Percentiles rank a stretch among this genome's conserved stretches.
Evolutionary conservation across 352 stramenopile species (phyloP).

Genomic region (Phytophthora agathidicida): DNA sequence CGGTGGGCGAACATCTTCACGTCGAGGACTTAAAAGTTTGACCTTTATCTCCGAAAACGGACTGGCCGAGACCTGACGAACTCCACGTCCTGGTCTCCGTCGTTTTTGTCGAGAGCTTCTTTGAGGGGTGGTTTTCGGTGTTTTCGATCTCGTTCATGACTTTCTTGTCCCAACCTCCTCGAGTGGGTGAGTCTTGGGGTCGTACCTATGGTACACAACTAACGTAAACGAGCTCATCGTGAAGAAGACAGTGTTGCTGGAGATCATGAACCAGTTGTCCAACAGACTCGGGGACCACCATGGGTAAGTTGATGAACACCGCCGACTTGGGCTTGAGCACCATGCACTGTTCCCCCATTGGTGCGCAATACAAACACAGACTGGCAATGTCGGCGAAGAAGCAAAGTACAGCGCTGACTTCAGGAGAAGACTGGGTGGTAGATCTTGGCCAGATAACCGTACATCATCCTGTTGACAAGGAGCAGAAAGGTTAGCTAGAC

Average conservation of each 20-base stretch:
- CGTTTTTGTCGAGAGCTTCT: conserved; percentile 2
- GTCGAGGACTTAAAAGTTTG: not conserved
- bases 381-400: conserved; percentile 48
- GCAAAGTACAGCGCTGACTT: conserved; percentile 40
- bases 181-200: conserved; percentile 37
- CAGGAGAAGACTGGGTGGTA: conserved; percentile 47
- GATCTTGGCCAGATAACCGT: conserved; percentile 41
- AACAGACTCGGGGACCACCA: conserved; percentile 46
- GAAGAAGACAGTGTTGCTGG: conserved; percentile 39
- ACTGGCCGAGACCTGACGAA: conserved; percentile 11
- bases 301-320: conserved; percentile 54
- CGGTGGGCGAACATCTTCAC: conserved; percentile 6
- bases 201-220: conserved; percentile 31
- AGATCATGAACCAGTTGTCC: conserved; percentile 45
- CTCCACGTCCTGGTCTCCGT: conserved; percentile 20
- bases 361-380: conserved; percentile 50
- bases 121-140: conserved; percentile 10
- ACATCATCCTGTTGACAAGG: conserved; percentile 39
- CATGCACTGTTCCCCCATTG: conserved; percentile 47
- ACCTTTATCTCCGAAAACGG: not conserved
- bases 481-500: not conserved
- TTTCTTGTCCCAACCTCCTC: conserved; percentile 24
- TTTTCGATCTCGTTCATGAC: conserved; percentile 9
- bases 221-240: conserved; percentile 29
- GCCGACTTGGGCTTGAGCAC: conserved; percentile 49